These are phyloP conservation scores for Betula pendula DNA, from an alignment of 306 rosid genomes.

Conservation along the genomic window DNA sequence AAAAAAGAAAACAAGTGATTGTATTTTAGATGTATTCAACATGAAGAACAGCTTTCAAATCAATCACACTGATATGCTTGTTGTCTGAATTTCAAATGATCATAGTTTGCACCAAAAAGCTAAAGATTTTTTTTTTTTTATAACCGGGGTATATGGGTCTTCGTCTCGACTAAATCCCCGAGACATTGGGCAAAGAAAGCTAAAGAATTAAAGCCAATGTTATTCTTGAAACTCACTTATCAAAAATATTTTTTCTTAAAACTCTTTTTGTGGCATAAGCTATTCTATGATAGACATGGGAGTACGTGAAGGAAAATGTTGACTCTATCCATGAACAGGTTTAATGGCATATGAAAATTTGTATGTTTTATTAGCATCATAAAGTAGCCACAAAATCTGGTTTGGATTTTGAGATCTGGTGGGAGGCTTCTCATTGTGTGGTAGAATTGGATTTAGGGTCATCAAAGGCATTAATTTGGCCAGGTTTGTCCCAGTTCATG, in stretches of 20 bases:
- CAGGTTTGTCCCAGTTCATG: background rate
- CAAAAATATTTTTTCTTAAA: no score
- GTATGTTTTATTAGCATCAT: background rate
- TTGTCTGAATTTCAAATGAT: background rate
- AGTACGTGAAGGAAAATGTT: background rate
- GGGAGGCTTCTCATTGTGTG: background rate
- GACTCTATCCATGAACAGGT: background rate
- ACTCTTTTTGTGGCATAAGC: background rate
- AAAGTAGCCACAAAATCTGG: background rate
- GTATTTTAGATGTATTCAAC: background rate
- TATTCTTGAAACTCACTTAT: background rate
- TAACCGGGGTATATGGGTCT: no score
- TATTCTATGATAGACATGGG: background rate
- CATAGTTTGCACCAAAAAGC: background rate
- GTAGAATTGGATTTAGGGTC: background rate
- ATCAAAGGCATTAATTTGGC: background rate
- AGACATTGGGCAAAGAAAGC: no score
- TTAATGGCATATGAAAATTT: no score
- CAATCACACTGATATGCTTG: background rate
- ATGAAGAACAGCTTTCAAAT: background rate
- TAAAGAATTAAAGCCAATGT: background rate
- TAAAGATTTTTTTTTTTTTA: no score
- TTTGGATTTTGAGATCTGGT: conserved; percentile 6
- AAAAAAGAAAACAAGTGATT: background rate
- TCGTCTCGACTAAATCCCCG: no score